Evolutionary conservation across 345 rosid species (phyloP).

Genomic region (Citrus sinensis): DNA sequence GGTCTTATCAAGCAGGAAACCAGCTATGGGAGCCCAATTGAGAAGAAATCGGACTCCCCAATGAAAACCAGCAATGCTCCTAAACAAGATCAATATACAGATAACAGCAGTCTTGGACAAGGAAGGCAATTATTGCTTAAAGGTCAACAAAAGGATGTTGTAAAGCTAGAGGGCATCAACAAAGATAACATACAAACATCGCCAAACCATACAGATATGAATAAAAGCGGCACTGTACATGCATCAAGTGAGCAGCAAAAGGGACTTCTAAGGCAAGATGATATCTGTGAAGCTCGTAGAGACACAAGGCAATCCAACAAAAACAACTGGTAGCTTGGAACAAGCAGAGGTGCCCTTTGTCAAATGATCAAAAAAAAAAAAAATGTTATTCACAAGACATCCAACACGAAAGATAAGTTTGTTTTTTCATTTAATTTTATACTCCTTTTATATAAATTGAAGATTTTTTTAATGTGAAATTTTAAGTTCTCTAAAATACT

Average conservation of each 20-base stretch:
- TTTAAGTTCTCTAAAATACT: background rate
- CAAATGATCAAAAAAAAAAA: no score
- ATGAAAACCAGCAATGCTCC: background rate
- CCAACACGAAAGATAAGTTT: background rate
- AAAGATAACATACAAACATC: background rate
- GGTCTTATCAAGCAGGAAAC: background rate
- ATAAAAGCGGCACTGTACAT: no score
- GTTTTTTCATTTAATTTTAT: background rate
- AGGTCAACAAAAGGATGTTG: background rate
- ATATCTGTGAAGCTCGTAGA: background rate
- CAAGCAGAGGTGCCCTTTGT: no score
- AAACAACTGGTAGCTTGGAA: no score
- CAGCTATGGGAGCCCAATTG: background rate
- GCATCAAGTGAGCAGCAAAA: background rate
- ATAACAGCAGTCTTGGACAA: background rate
- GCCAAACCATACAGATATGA: background rate
- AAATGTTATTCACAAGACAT: no score
- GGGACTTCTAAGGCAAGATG: background rate
- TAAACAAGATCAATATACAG: background rate
- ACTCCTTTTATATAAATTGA: background rate
- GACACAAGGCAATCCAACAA: no score
- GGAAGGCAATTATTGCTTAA: no score
- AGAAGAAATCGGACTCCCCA: background rate
- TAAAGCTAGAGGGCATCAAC: background rate
- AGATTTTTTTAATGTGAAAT: background rate